These are phyloP conservation scores for Penicillium sp. DNA, from an alignment of 2,329 filamentous ascomycete genomes.

Conservation along the genomic window DNA sequence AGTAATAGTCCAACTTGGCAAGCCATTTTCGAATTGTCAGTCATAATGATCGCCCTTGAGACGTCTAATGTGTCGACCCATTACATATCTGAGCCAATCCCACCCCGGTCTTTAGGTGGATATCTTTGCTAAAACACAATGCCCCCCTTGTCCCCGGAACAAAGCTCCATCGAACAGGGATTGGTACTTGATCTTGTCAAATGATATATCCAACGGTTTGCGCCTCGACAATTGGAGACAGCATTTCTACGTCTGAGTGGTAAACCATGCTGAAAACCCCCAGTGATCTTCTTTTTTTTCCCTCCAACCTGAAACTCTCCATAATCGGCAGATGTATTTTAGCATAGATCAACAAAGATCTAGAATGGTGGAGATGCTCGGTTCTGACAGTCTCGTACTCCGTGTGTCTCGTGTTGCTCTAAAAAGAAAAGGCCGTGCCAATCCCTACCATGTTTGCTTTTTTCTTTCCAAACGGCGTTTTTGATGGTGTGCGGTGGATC, in stretches of 20 bases:
- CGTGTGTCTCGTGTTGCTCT: not conserved
- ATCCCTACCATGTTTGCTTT: not conserved
- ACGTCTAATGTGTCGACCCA: not conserved
- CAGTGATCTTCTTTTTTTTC: not conserved
- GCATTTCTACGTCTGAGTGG: not conserved
- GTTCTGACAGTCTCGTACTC: not conserved
- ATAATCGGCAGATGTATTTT: not conserved
- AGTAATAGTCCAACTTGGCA: not conserved
- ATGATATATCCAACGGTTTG: not conserved
- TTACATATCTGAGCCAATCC: not conserved
- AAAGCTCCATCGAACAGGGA: not conserved
- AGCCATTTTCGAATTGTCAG: not conserved
- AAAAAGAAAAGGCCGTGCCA: not conserved
- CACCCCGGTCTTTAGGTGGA: not conserved
- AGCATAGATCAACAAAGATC: not conserved
- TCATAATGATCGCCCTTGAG: slow-evolving; percentile 2
- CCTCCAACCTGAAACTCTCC: not conserved
- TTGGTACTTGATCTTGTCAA: not conserved
- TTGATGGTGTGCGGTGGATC: slow-evolving; percentile 1
- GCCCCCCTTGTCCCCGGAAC: not conserved
- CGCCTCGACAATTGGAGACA: not conserved
- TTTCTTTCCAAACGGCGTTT: not conserved
- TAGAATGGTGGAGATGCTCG: not conserved
- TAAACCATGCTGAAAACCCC: not conserved
- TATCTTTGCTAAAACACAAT: not conserved